Evolutionary conservation across 2,329 filamentous ascomycete species (phyloP).

Genomic region (Mycocentrospora acerina): DNA sequence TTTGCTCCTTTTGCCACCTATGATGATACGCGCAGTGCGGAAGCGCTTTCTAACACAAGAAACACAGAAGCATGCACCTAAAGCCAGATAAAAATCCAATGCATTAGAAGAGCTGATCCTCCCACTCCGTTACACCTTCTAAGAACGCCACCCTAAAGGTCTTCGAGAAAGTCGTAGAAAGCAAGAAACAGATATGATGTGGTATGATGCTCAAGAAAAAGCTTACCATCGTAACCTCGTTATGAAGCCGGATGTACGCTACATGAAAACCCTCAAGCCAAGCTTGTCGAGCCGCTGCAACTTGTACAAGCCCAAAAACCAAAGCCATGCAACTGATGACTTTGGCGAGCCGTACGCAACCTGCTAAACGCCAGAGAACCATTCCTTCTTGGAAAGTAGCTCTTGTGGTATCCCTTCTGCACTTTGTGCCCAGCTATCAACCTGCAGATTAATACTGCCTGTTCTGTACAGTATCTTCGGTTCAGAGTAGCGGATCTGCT

Average conservation of each 20-base stretch:
- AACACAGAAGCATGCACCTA: too few species aligned
- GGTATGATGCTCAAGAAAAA: constrained; percentile 7
- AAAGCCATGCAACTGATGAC: constrained; percentile 8
- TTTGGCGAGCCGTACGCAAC: constrained; percentile 2
- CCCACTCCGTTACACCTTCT: constrained; percentile 28
- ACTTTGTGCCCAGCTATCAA: background rate
- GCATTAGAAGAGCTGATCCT: too few species aligned
- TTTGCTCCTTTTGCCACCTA: too few species aligned
- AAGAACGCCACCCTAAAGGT: constrained; percentile 31
- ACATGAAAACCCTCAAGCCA: constrained; percentile 3
- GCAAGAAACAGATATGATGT: constrained; percentile 2
- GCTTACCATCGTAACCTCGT: constrained; percentile 6
- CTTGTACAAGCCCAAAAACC: constrained; percentile 3
- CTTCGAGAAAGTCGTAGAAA: constrained; percentile 11
- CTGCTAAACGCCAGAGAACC: background rate
- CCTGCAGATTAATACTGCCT: background rate
- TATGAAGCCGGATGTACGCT: background rate
- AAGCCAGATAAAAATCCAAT: too few species aligned
- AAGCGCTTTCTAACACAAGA: too few species aligned
- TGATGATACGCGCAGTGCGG: too few species aligned
- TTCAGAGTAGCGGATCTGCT: background rate
- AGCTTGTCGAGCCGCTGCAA: background rate
- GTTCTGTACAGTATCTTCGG: background rate
- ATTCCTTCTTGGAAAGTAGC: background rate
- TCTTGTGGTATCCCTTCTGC: background rate